Evolutionary conservation across 1,284 basidiomycete genomes (phyloP).

Genomic region (Farysia itapuensis): DNA sequence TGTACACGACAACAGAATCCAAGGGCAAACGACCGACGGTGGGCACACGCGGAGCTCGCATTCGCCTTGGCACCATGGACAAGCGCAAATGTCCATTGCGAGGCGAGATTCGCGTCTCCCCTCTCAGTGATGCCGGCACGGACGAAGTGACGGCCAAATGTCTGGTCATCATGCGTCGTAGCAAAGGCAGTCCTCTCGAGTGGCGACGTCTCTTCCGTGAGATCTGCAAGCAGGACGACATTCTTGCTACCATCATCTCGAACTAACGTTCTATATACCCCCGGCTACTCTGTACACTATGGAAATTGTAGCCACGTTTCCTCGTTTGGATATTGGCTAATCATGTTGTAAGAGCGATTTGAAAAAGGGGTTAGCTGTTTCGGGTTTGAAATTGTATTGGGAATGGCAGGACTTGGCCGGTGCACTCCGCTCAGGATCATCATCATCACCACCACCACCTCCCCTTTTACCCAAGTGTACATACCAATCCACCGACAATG

Average conservation of each 20-base stretch:
- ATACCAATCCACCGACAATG: too few species aligned
- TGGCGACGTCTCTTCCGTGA: constrained; percentile 60
- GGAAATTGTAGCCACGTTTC: too few species aligned
- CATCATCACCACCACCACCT: too few species aligned
- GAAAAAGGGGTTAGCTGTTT: too few species aligned
- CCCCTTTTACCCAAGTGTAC: too few species aligned
- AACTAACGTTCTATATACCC: constrained; percentile 13
- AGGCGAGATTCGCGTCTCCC: constrained; percentile 54
- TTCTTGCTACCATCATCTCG: constrained; percentile 32
- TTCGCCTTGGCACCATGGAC: constrained; percentile 51
- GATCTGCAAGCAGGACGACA: constrained; percentile 26
- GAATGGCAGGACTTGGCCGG: too few species aligned
- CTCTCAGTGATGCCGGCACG: constrained; percentile 2
- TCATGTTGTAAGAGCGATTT: too few species aligned
- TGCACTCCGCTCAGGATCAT: too few species aligned
- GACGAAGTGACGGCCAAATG: constrained; percentile 14
- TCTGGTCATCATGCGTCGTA: constrained; percentile 55
- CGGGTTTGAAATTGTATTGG: too few species aligned
- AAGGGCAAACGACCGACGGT: constrained; percentile 11
- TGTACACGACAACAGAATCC: background rate
- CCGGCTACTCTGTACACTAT: too few species aligned
- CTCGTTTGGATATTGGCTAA: too few species aligned
- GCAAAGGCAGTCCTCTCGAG: constrained; percentile 60
- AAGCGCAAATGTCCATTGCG: constrained; percentile 55
- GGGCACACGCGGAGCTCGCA: constrained; percentile 42